Evolutionary conservation across 176 grass and related monocot genomes (phyloP).

Genomic region (Aegilops sharonensis): DNA sequence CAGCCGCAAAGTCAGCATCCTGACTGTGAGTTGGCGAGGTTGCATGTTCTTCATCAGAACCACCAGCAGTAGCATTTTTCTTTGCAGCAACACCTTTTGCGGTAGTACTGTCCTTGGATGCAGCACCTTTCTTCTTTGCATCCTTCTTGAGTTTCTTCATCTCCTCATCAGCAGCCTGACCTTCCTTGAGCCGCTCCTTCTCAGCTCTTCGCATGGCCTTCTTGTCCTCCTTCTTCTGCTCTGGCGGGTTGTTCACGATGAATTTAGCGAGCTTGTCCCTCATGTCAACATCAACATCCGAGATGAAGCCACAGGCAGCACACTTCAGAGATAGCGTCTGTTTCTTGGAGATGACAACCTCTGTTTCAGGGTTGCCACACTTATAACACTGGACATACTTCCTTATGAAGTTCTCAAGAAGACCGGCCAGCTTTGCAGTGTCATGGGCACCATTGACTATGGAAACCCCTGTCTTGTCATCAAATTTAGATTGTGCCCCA

Average conservation of each 20-base stretch:
- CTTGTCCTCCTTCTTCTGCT: slow-evolving; percentile 85
- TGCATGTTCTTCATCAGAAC: slow-evolving; percentile 72
- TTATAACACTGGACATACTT: slow-evolving; percentile 90
- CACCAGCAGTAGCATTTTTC: slow-evolving; percentile 36
- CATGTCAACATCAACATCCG: slow-evolving; percentile 92
- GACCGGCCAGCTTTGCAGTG: slow-evolving; percentile 70
- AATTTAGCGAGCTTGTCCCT: slow-evolving; percentile 73
- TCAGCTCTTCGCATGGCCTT: slow-evolving; percentile 87
- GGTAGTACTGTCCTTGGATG: slow-evolving; percentile 37
- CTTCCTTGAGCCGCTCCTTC: slow-evolving; percentile 79
- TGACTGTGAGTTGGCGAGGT: slow-evolving; percentile 44
- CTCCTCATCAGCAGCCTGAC: slow-evolving; percentile 89
- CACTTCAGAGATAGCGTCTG: slow-evolving; percentile 77
- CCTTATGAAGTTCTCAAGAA: slow-evolving; percentile 88
- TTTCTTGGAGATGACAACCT: slow-evolving; percentile 64
- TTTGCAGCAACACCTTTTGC: slow-evolving; percentile 26
- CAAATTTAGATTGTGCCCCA: slow-evolving; percentile 73
- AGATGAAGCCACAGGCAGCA: slow-evolving; percentile 80
- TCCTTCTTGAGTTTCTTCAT: slow-evolving; percentile 80
- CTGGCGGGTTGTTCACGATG: slow-evolving; percentile 68
- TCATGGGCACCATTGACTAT: slow-evolving; percentile 85
- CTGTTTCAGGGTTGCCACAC: slow-evolving; percentile 86
- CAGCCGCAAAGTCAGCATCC: slow-evolving; percentile 41
- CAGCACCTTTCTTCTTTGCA: slow-evolving; percentile 54
- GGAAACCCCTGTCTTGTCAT: slow-evolving; percentile 55